Evolutionary conservation across 306 rosid species (phyloP).

Genomic region (Prinsepia uniflora): DNA sequence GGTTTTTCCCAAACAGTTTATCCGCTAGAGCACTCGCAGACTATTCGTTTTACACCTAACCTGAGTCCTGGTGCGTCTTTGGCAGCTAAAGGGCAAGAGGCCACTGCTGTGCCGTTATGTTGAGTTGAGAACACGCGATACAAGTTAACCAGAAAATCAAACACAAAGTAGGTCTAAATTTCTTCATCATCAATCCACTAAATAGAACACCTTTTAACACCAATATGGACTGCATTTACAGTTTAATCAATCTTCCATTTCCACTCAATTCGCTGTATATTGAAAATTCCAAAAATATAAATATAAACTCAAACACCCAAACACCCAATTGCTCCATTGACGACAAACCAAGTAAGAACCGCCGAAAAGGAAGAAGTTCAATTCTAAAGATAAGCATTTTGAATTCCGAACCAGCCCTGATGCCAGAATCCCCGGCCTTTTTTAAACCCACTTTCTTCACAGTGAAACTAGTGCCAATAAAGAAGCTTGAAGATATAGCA

Average conservation of each 20-base stretch:
- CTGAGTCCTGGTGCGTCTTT: too few species aligned
- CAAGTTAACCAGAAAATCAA: too few species aligned
- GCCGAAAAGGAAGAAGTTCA: neutral
- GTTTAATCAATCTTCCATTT: neutral
- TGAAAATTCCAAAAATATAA: neutral
- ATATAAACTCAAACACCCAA: slow-evolving; percentile 7
- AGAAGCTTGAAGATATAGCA: slow-evolving; percentile 78
- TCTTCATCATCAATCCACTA: neutral
- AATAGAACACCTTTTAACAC: neutral
- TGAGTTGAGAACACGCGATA: too few species aligned
- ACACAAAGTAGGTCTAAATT: neutral
- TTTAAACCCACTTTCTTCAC: slow-evolving; percentile 86
- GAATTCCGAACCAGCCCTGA: slow-evolving; percentile 62
- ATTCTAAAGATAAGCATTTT: neutral
- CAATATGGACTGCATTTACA: neutral
- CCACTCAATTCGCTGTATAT: neutral
- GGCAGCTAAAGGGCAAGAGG: too few species aligned
- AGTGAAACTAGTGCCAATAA: slow-evolving; percentile 85
- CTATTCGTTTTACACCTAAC: too few species aligned
- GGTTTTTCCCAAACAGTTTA: too few species aligned
- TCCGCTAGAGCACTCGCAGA: too few species aligned
- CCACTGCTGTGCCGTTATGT: too few species aligned
- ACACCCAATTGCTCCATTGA: slow-evolving; percentile 8
- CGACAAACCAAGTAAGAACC: neutral
- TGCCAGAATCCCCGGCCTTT: slow-evolving; percentile 84